Evolutionary conservation across 2,329 filamentous ascomycete genomes (phyloP), one percentile per base, ranked within the genome.

Genomic region (Lachnellula willkommii): DNA sequence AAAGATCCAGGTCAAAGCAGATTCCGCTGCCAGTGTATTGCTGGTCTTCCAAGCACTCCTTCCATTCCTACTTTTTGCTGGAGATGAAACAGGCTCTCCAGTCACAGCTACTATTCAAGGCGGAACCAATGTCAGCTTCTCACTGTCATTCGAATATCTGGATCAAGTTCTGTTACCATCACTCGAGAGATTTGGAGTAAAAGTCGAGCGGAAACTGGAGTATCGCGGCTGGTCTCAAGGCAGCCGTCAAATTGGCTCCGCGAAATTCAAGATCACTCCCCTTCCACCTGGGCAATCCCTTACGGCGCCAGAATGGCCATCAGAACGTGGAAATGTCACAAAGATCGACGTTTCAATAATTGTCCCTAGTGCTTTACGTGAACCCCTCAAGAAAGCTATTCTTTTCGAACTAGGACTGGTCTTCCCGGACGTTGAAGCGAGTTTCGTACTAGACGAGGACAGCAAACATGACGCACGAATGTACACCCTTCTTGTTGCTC

Each of bases 21-120:
- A 74, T 2, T 79, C 78, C 0, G 79, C 79, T 1, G 79, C 81
- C 0, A 84, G 81, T 62, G 72, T 78, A 1, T 66, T 82, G 24
- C 74, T 85, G 12, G 77, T 85, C 53, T 74, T 86, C 57, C 83
- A 86, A 66, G 81, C 82, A 2, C 70, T 85, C 8, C 70, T 86
- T 5, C 83, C 82, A 0, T 84, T 80, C 57, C 70, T 85, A 1
- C 65, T 86, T 5, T 83, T 82, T 55, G 76, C 80, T 0, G 72
- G 74, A n/a, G 73, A 74, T 57, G 70, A 72, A 6, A 65, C 58
- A n/a, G 67, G 63, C 6, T 71, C 76, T 26, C 74, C 76, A 1
- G 70, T 84, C 22, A 73, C 74, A 32, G 61, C 85, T 5, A 73
- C 75, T 17, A 76, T 86, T 6, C 73, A 75, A 1, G 82, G 82